A percentile compares a stretch with the other conserved stretches of the same genome.
Conservation (phyloP, 176 grass and related monocot genomes). For the Triticum urartu region DNA sequence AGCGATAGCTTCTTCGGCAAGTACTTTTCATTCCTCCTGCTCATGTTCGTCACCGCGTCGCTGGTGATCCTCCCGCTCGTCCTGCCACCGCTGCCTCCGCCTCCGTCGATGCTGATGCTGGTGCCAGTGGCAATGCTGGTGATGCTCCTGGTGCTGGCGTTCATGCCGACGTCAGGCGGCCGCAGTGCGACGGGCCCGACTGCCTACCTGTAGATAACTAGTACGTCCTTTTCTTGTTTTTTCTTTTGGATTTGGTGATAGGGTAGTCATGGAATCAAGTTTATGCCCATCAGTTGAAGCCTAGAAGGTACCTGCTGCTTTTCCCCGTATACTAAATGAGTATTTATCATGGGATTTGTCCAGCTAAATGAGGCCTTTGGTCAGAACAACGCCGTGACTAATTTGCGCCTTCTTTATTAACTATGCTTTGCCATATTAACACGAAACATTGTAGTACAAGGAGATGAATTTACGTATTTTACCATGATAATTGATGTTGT, state of each 20-base stretch:
- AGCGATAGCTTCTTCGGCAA: not conserved
- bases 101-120: slow-evolving; percentile 73
- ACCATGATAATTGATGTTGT: not conserved
- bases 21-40: slow-evolving; percentile 56
- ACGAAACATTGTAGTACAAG: no score
- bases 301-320: not conserved
- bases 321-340: not conserved
- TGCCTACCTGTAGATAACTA: slow-evolving; percentile 29
- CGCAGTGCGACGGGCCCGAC: not conserved
- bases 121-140: slow-evolving; percentile 68
- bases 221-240: not conserved
- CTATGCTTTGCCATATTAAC: not conserved
- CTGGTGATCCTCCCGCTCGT: slow-evolving; percentile 80
- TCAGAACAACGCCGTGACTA: not conserved
- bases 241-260: slow-evolving; percentile 26
- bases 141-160: slow-evolving; percentile 63
- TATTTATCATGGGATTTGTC: not conserved
- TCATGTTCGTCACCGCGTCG: slow-evolving; percentile 60
- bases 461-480: not conserved
- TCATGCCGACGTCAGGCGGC: slow-evolving; percentile 51
- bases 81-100: slow-evolving; percentile 81
- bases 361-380: not conserved
- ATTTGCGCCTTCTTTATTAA: not conserved
- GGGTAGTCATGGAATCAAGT: not conserved
- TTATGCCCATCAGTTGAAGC: not conserved